Evolutionary conservation across 2,329 filamentous ascomycete genomes (phyloP), one percentile per base, ranked within the genome.

Genomic region (Moelleriella libera): DNA sequence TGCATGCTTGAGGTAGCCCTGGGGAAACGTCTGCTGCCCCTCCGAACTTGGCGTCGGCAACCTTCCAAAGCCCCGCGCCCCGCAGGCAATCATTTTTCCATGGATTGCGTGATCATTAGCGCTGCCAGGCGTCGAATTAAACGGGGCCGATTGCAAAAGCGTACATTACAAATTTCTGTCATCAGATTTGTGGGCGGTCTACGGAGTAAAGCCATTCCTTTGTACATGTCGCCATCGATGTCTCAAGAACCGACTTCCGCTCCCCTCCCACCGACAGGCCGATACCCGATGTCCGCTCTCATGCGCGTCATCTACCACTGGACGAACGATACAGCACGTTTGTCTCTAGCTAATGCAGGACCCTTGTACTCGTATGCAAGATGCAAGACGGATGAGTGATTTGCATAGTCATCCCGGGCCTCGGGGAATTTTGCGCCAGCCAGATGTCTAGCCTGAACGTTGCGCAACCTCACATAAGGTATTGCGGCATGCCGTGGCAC

Each of bases 61-160:
- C 21, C 21, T 21, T 21, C 21, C 21, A 21, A 21, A 37, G 34
- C 34, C 34, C 34, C 34, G 12, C 34, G 45, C 55, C 57, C 57
- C 56, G 53, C 55, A 46, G 50, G 43, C 50, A 50, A 49, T 54
- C 50, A 55, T 51, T 53, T 54, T 54, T 48, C 30, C 48, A 53
- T 53, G 51, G 58, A 63, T 63, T 62, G 60, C 60, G 60, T 63
- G 60, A 62, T 63, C 55, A 56, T 51, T 62, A 62, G 57, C 55
- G 58, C 49, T 55, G 44, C 37, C 49, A 44, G 39, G 44, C 30
- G 21, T 5, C 11, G 30, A 8, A 37, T 14, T 12, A 8, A 9
- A 37, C 34, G 37, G 37, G 30, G 43, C 43, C 52, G 51, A 53
- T 52, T 49, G 54, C 55, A 53, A 55, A 50, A 53, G 53, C 47